Evolutionary conservation across 2,329 filamentous ascomycete species (phyloP).

Genomic region (Myriosclerotinia curreyana): DNA sequence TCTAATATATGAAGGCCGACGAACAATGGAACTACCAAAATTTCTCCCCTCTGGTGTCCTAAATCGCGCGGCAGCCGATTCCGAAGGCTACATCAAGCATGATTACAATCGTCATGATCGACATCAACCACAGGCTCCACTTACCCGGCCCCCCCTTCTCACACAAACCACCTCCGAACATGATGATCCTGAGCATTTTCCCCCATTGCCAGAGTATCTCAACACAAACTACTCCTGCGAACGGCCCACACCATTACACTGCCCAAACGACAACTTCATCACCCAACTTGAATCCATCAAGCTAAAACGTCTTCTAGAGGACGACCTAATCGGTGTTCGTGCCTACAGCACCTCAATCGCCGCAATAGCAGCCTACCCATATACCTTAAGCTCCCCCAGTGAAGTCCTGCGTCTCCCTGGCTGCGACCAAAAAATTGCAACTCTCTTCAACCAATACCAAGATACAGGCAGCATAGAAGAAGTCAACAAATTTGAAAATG

Average conservation of each 20-base stretch:
- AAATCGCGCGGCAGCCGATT: constrained; percentile 34
- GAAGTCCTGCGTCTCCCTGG: constrained; percentile 62
- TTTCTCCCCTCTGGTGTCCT: not conserved
- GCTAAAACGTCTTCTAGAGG: constrained; percentile 64
- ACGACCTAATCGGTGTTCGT: constrained; percentile 75
- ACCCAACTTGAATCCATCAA: constrained; percentile 71
- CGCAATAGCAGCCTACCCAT: constrained; percentile 75
- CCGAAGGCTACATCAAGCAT: constrained; percentile 29
- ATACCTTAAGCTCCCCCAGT: constrained; percentile 36
- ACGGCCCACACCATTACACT: constrained; percentile 65
- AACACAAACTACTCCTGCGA: constrained; percentile 74
- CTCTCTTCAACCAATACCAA: constrained; percentile 73
- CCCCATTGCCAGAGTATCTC: constrained; percentile 65
- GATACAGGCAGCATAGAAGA: constrained; percentile 59
- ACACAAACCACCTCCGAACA: constrained; percentile 75
- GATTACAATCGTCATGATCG: constrained; percentile 23
- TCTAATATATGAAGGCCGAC: constrained; percentile 51
- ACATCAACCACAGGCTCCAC: constrained; percentile 20
- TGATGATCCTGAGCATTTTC: constrained; percentile 56
- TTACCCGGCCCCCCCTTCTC: constrained; percentile 46
- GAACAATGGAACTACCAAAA: constrained; percentile 20
- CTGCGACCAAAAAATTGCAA: constrained; percentile 75
- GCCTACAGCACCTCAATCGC: constrained; percentile 89
- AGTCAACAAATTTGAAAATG: constrained; percentile 59
- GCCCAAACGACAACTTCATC: constrained; percentile 75